These are phyloP conservation scores for Penstemon davidsonii DNA, from an alignment of 257 asterid species.

Conservation along the genomic window DNA sequence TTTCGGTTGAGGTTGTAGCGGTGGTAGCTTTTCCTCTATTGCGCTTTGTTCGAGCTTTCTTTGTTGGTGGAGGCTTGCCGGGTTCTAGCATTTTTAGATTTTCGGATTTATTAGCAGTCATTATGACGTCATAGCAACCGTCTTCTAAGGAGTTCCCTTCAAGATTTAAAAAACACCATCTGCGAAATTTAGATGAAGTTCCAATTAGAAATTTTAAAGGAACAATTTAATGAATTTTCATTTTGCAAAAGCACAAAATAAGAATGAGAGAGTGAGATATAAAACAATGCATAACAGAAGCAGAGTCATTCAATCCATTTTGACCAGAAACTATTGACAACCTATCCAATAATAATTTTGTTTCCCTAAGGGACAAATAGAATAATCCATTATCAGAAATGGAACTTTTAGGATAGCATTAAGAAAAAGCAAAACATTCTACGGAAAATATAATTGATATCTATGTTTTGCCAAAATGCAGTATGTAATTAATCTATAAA, in stretches of 20 bases:
- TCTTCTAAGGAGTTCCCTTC: conserved; percentile 54
- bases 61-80: conserved; percentile 74
- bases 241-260: conserved; percentile 12
- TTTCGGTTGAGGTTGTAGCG: conserved; percentile 40
- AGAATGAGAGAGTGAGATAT: background rate
- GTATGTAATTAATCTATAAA: background rate
- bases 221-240: conserved; percentile 1
- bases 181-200: conserved; percentile 32
- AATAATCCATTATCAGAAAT: conserved; percentile 7
- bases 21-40: conserved; percentile 47
- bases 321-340: background rate
- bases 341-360: background rate
- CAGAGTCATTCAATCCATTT: background rate
- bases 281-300: conserved; percentile 17
- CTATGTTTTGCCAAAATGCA: background rate
- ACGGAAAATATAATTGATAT: background rate
- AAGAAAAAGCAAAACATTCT: background rate
- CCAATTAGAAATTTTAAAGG: conserved; percentile 30
- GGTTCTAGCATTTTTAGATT: conserved; percentile 85
- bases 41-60: conserved; percentile 69
- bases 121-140: conserved; percentile 55
- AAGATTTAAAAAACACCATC: conserved; percentile 62
- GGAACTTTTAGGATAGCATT: background rate
- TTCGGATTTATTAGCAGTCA: conserved; percentile 79
- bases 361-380: background rate